Conservation (phyloP, 2,329 filamentous ascomycete genomes). For the Nannizzia gypsea region DNA sequence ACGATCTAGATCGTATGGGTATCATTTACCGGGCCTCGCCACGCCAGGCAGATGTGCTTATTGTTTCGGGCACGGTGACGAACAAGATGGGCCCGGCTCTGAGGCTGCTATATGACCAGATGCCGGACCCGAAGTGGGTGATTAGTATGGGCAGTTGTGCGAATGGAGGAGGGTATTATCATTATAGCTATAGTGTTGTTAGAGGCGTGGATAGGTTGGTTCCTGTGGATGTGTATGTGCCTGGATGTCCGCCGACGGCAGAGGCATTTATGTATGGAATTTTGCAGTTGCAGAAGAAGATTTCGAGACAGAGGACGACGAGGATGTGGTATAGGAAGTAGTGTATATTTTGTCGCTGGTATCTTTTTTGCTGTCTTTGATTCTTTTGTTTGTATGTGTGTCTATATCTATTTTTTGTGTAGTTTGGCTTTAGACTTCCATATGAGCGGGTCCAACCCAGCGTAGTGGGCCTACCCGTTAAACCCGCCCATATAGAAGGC, state of each 20-base stretch:
- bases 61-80: conserved; percentile 80
- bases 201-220: conserved; percentile 66
- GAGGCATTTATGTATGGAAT: conserved; percentile 49
- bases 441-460: too few species aligned
- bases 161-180: conserved; percentile 76
- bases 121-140: conserved; percentile 85
- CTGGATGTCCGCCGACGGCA: conserved; percentile 51
- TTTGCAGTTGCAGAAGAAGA: conserved; percentile 67
- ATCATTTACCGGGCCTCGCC: conserved; percentile 86
- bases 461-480: too few species aligned
- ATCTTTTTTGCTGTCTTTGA: background rate
- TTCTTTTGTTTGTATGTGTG: background rate
- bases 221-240: conserved; percentile 69
- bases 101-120: conserved; percentile 87
- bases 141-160: conserved; percentile 76
- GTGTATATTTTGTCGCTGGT: background rate
- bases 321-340: conserved; percentile 46
- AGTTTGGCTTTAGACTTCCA: too few species aligned
- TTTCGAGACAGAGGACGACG: conserved; percentile 42
- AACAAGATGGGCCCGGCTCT: conserved; percentile 94
- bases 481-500: too few species aligned
- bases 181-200: conserved; percentile 70
- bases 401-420: background rate
- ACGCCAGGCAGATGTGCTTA: conserved; percentile 84
- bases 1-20: conserved; percentile 78